phyloP scores from a whole-genome alignment of 78 protist genomes.

The Salpingoeca rosetta region DNA sequence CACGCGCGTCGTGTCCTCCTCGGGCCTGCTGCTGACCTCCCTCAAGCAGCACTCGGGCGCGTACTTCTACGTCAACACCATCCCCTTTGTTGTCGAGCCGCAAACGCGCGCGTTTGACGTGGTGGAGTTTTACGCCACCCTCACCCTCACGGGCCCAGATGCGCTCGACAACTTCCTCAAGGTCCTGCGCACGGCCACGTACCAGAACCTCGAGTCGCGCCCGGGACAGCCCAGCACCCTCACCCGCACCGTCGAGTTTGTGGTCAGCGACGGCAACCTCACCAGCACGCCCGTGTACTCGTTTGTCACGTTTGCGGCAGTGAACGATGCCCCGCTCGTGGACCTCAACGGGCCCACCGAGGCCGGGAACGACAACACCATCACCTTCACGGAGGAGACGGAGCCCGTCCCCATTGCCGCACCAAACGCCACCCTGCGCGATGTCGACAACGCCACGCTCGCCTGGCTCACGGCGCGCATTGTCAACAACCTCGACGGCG shows the following conservation, averaged over 20 bases:
- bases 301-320: background rate
- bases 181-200: background rate
- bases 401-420: background rate
- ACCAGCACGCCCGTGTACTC: background rate
- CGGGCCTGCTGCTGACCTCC: background rate
- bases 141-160: background rate
- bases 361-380: background rate
- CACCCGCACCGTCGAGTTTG: background rate
- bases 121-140: background rate
- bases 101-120: background rate
- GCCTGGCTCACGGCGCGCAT: background rate
- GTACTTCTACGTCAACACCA: background rate
- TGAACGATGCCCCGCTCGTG: background rate
- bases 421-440: background rate
- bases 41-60: background rate
- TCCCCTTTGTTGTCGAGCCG: background rate
- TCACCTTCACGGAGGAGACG: background rate
- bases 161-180: background rate
- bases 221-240: background rate
- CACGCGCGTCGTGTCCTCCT: too few species aligned
- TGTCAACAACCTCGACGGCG: background rate
- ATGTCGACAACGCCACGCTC: background rate
- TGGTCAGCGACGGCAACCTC: background rate
- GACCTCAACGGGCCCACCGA: background rate
- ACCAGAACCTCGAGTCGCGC: background rate